Base-by-base conservation (phyloP, 192 early-diverging fungal species). In the Mortierella alpina region DNA sequence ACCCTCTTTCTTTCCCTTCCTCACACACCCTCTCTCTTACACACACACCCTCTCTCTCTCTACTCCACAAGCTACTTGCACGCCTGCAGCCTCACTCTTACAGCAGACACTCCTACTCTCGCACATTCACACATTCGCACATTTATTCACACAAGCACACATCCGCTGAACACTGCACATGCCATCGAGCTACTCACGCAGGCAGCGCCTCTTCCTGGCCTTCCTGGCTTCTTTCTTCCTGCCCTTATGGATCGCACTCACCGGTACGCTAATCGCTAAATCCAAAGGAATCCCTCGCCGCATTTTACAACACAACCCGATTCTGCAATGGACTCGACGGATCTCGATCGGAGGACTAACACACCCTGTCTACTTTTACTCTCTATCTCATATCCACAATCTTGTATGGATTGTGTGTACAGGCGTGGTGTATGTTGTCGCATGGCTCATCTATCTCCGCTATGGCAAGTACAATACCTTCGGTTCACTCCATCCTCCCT, bases 381-480 rank as follows among this genome's bases (percentile, higher is more conserved):
- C 18, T 55, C 9, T 57, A 23, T 57, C 20, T 31, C 46, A 0
- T 10, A 22, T 22, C 11, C 48, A n/a, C n/a, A n/a, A n/a, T n/a
- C 1, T 17, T 67, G 23, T 20, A 14, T 15, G 15, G 10, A 17
- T 10, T 18, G 13, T 52, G n/a, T 47, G 15, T 45, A 62, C 20
- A 80, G 77, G 64, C 40, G 54, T 80, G 12, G 77, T 80, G 59
- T 80, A 80, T 46, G 70, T 72, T 5, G 46, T 72, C 23, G 77
- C 77, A 68, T 80, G 77, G 77, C 77, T 80, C 53, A 80, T 80
- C 45, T 80, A 80, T 59, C 77, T 80, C 48, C 77, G 77, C 66
- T 80, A 80, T 72, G 77, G 77, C 70, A 80, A 80, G 77, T 80
- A 63, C 31, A 31, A 31, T 31, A 1, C 31, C 31, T 31, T 31